Evolutionary conservation across 768 basidiomycete genomes (phyloP).

Genomic region (Russula brevipes): DNA sequence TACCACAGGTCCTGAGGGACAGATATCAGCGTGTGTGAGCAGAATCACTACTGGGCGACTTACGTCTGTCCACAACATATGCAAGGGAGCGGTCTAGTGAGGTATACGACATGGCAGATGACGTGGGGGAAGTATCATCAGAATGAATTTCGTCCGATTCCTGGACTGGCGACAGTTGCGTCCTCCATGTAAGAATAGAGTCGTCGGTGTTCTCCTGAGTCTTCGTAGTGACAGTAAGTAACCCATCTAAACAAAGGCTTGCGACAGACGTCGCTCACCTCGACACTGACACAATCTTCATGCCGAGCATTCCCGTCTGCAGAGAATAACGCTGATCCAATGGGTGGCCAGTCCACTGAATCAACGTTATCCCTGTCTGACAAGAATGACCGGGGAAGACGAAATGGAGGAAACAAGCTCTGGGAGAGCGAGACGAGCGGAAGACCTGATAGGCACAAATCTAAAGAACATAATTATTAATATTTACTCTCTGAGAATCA

Average conservation of each 20-base stretch:
- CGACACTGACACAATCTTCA: not conserved
- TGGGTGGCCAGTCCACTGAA: slow-evolving; percentile 18
- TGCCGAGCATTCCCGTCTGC: not conserved
- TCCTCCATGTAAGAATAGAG: not conserved
- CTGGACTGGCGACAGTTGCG: not conserved
- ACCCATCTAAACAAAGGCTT: not conserved
- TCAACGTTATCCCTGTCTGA: not conserved
- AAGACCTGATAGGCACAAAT: too few relatives aligned
- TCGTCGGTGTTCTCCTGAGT: not conserved
- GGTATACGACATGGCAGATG: not conserved
- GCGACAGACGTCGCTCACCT: too few relatives aligned
- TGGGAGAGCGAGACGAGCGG: too few relatives aligned
- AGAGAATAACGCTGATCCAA: not conserved
- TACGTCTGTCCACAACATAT: not conserved
- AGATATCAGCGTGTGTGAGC: not conserved
- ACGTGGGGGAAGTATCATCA: too few relatives aligned
- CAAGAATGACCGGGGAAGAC: not conserved
- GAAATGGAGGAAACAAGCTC: not conserved
- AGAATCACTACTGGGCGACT: not conserved
- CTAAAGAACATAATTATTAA: too few relatives aligned
- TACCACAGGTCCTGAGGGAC: not conserved
- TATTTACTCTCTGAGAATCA: too few relatives aligned
- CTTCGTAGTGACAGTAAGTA: not conserved
- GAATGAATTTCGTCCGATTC: not conserved
- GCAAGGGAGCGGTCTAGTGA: not conserved